Evolutionary conservation across 371 early-diverging fungal species (phyloP), one percentile per base, ranked within the genome.

Genomic region (Mitosporidium daphniae): DNA sequence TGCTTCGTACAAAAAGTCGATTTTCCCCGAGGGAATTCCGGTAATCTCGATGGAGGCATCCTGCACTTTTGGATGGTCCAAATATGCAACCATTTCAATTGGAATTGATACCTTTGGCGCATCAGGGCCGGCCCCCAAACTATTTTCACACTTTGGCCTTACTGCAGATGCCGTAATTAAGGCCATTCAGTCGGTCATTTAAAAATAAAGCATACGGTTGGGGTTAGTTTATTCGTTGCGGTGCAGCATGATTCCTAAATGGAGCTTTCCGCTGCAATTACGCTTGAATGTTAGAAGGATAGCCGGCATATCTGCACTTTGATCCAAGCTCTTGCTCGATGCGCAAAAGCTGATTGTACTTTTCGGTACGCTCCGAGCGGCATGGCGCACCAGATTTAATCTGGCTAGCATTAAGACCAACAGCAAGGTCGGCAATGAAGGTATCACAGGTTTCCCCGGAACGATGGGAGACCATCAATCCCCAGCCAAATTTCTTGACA

Each of bases 371-470:
- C 53, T 93, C 95, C 16, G 74, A 71, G 33, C 89, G 59, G 60
- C 82, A 82, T 15, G 93, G 84, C 20, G 95, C 91, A 41, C 95
- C 95, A 27, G 86, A 73, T 66, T 94, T 94, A 57, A 94, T 82
- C 52, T 84, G 84, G 29, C 91, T 89, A 22, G 75, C 65, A 34
- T 69, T 68, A 27, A 91, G 59, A 41, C 86, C 94, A 21, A 91
- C 91, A 26, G 78, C 77, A 9, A 95, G 60, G 38, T 89, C 89
- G 27, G 89, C 77, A 47, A 95, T 89, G 51, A 82, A 77, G 34
- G 69, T 64, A 50, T 95, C 94, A 51, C 89, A 91, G 34, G 93
- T 95, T 54, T 94, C 95, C 32, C 86, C 95, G 21, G 78, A 77
- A 36, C 95, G 66, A 56, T 94, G 95, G 30, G 75, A 75, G 30